phyloP scores from a whole-genome alignment of 306 rosid species.

The Argentina anserina region DNA sequence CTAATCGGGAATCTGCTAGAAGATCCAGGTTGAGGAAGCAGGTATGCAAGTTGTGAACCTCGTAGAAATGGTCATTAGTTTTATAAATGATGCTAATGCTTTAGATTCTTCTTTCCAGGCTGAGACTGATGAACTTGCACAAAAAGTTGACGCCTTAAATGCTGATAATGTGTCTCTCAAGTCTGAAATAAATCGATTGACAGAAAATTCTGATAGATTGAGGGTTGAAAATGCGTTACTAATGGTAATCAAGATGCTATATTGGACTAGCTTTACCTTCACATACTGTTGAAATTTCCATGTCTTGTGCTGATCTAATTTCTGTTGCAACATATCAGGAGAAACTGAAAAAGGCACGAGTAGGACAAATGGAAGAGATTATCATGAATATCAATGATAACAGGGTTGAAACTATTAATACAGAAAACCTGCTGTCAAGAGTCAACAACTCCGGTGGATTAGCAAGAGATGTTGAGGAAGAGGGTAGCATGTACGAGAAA shows the following conservation, averaged over 20 bases:
- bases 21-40: slow-evolving; percentile 97
- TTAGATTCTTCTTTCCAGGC: slow-evolving; percentile 46
- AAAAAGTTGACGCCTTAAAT: slow-evolving; percentile 57
- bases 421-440: slow-evolving; percentile 71
- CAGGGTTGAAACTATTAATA: slow-evolving; percentile 51
- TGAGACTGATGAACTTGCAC: slow-evolving; percentile 78
- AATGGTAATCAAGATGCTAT: slow-evolving; percentile 40
- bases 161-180: slow-evolving; percentile 58
- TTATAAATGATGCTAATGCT: slow-evolving; percentile 14
- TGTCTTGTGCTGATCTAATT: slow-evolving; percentile 17
- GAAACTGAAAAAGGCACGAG: slow-evolving; percentile 53
- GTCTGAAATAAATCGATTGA: slow-evolving; percentile 57
- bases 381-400: slow-evolving; percentile 47
- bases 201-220: slow-evolving; percentile 63
- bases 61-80: neutral
- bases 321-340: slow-evolving; percentile 43
- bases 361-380: slow-evolving; percentile 53
- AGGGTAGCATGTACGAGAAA: slow-evolving; percentile 55
- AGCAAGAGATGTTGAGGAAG: slow-evolving; percentile 54
- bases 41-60: slow-evolving; percentile 34
- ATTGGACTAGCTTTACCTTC: neutral
- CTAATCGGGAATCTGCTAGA: slow-evolving; percentile 97
- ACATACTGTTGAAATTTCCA: neutral
- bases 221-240: slow-evolving; percentile 69
- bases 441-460: slow-evolving; percentile 59